Base-by-base conservation (phyloP, 768 basidiomycete genomes). In the Macrocybe gigantea region DNA sequence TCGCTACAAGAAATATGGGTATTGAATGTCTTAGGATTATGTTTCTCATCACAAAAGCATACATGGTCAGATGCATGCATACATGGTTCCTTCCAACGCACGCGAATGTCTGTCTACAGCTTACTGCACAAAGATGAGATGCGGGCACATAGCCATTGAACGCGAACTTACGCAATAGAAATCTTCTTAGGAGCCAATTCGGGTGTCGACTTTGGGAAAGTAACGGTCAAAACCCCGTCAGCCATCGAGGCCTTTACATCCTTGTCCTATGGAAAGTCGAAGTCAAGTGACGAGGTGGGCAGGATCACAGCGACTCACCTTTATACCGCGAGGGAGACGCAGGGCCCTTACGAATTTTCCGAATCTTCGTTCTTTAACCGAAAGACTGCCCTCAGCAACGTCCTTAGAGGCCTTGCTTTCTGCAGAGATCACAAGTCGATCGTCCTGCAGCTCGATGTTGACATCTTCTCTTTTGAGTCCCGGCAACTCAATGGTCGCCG, bases 401-500 rank as follows among this genome's bases (percentile, higher is more conserved):
- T 68, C 58, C 0, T 56, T 39, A 0, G 68, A 62, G 3, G 56
- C 39, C 8, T 61, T 59, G 22, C 55, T 64, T 56, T 79, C 70
- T 22, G 74, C 77, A 7, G 73, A 72, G 34, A 82, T 62, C 1
- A 64, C 74, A 41, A 83, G 62, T 34, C 65, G 68, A 49, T 70
- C 67, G 49, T 76, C 68, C 34, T 70, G 68, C 13, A 79, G 58
- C 43, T 79, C 71, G 42, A 80, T 72, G 33, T 61, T 53, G 38
- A 80, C 66, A 42, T 70, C 65, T 38, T 75, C 70, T 45, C 75
- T 74, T 45, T 67, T 73, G 45, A 80, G 57, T 6, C 80, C 78
- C 4, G 80, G 79, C 1, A 79, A 60, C 54, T 81, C 82, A 47
- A 82, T 77, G 6, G 71, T 70, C 8, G 76, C 78, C 2, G 73